Evolutionary conservation across 805 yeast genomes (phyloP).

Genomic region (Lachancea mirantina): DNA sequence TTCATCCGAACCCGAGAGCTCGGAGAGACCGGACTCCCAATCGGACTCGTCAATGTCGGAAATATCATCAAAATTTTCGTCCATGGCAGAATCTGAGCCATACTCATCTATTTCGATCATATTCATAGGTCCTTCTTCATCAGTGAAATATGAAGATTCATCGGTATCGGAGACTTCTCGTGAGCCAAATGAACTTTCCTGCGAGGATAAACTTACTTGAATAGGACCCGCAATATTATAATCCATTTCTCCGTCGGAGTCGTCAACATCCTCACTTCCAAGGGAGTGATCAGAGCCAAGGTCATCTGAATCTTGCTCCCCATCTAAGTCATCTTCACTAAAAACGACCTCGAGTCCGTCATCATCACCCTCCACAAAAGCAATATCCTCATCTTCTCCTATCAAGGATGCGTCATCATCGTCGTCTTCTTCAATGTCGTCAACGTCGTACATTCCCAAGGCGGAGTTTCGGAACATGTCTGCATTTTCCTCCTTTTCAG

Average conservation of each 20-base stretch:
- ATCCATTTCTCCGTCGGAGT: constrained; percentile 14
- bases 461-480: constrained; percentile 84
- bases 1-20: constrained; percentile 25
- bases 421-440: constrained; percentile 57
- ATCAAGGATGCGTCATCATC: constrained; percentile 44
- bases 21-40: constrained; percentile 33
- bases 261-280: constrained; percentile 16
- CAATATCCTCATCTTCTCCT: constrained; percentile 39
- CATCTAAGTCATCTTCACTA: constrained; percentile 28
- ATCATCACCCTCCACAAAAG: constrained; percentile 32
- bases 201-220: constrained; percentile 1
- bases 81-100: constrained; percentile 29
- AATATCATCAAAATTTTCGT: constrained; percentile 30
- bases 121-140: constrained; percentile 6
- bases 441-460: constrained; percentile 87
- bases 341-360: constrained; percentile 31
- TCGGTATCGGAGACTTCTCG: constrained; percentile 23
- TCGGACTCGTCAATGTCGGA: constrained; percentile 24
- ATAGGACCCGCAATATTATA: constrained; percentile 15
- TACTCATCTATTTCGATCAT: constrained; percentile 24
- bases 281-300: constrained; percentile 20
- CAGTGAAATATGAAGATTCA: constrained; percentile 7
- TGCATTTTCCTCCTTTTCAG: constrained; percentile 64
- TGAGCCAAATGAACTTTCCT: constrained; percentile 1
- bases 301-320: constrained; percentile 15